phyloP scores from a whole-genome alignment of 2,329 filamentous ascomycete species.

The Acrocalymma vagum region DNA sequence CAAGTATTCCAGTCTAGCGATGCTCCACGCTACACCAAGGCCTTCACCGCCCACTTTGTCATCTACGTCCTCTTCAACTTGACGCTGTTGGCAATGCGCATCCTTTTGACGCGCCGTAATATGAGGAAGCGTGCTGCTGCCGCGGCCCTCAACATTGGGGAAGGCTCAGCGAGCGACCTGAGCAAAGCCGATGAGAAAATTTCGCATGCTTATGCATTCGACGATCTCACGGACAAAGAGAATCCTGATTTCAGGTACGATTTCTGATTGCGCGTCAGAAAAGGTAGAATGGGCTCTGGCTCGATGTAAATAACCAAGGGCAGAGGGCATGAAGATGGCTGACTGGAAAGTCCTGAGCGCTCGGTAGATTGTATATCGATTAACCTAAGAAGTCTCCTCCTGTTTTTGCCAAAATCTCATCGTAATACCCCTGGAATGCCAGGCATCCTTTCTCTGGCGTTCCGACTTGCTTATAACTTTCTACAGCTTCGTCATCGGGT shows the following conservation, averaged over 20 bases:
- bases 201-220: constrained; percentile 60
- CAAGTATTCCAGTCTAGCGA: constrained; percentile 18
- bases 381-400: constrained; percentile 57
- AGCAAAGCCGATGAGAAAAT: too few species aligned
- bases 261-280: too few species aligned
- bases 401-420: constrained; percentile 58
- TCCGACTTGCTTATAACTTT: constrained; percentile 46
- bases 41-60: constrained; percentile 12
- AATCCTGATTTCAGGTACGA: constrained; percentile 66
- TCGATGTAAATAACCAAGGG: too few species aligned
- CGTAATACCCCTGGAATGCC: constrained; percentile 59
- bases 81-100: constrained; percentile 3
- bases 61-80: constrained; percentile 9
- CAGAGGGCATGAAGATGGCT: too few species aligned
- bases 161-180: too few species aligned
- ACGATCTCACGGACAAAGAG: constrained; percentile 67
- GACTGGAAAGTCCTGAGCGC: too few species aligned
- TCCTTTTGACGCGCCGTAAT: constrained; percentile 9
- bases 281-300: too few species aligned
- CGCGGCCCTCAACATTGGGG: too few species aligned
- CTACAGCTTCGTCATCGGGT: constrained; percentile 42
- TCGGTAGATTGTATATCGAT: too few species aligned
- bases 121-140: constrained; percentile 2
- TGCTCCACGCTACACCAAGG: constrained; percentile 14
- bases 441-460: constrained; percentile 58